Base-by-base conservation (phyloP, 805 yeast species). In the Wickerhamiella alocasiicola region DNA sequence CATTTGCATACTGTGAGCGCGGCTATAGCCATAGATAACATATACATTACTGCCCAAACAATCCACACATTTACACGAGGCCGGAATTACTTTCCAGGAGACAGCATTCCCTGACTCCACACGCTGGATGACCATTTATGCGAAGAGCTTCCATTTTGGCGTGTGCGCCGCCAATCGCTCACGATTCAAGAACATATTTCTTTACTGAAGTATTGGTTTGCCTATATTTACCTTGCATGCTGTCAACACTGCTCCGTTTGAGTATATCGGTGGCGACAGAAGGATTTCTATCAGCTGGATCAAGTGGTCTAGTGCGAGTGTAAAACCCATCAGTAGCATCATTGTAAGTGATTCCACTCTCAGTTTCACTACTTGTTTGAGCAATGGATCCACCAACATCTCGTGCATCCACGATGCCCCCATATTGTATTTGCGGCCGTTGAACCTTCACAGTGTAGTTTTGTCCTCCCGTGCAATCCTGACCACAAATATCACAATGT, bases 341-440 rank as follows among this genome's bases (percentile, higher is more conserved):
- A 49, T 73, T 76, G 47, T 62, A 74, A 43, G 62, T 64, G 23
- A 67, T 49, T 5, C 46, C 9, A 47, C 45, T 1, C 56, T 55
- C 7, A 35, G 23, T 6, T 47, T 48, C 6, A 56, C 57, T 5
- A 65, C 74, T 42, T 69, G 71, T 32, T 70, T 67, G 51, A 82
- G 76, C 17, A 81, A 62, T 2, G 69, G 67, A 54, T 85, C 85
- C 25, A 70, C 65, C 30, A 83, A 59, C 0, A 85, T 74, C 49
- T 83, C 94, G 54, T 85, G 95, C 53, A 81, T 81, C 95, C 95
- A 85, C 4, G 85, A 72, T 0, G 94, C 95, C 1, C 95, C 95
- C n/a, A 83, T 48, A 55, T 84, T 94, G 49, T 78, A 77, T 20
- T 20, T 23, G n/a, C n/a, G n/a, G 12, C 19, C 23, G 5, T 30